Evolutionary conservation across 495 filamentous ascomycete genomes (phyloP).

Genomic region (Podospora comata): DNA sequence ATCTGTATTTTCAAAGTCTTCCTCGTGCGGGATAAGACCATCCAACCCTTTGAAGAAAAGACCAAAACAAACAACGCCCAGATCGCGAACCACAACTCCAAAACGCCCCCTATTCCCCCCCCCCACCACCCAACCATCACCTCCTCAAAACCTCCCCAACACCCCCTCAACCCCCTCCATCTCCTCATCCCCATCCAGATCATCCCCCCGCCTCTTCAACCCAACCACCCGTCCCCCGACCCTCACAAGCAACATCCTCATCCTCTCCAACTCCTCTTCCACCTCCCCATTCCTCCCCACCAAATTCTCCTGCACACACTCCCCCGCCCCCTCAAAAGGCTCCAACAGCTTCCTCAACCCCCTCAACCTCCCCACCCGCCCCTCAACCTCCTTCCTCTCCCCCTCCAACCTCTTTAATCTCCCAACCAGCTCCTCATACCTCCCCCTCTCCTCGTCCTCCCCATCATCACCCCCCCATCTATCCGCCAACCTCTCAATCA

Average conservation of each 20-base stretch:
- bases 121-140: not conserved
- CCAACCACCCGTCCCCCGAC: slow-evolving; percentile 59
- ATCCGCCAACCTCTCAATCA: slow-evolving; percentile 26
- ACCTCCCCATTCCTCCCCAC: slow-evolving; percentile 71
- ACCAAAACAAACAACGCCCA: not conserved
- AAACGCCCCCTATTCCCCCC: not conserved
- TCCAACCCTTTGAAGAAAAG: too few species aligned
- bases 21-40: too few species aligned
- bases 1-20: too few species aligned
- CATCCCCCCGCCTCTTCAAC: slow-evolving; percentile 7
- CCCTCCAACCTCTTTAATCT: slow-evolving; percentile 52
- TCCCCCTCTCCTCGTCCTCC: slow-evolving; percentile 12
- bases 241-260: slow-evolving; percentile 69
- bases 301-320: slow-evolving; percentile 71
- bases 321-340: slow-evolving; percentile 44
- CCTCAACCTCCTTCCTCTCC: slow-evolving; percentile 50
- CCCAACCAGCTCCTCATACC: slow-evolving; percentile 55
- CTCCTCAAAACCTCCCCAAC: slow-evolving; percentile 34
- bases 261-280: slow-evolving; percentile 68
- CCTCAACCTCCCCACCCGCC: slow-evolving; percentile 55
- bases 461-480: not conserved
- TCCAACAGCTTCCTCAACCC: slow-evolving; percentile 56
- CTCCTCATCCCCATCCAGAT: slow-evolving; percentile 29
- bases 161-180: slow-evolving; percentile 44
- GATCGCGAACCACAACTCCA: not conserved